These are phyloP conservation scores for Tubosaeta sp. DNA, from an alignment of 768 basidiomycete genomes.

Conservation along the genomic window DNA sequence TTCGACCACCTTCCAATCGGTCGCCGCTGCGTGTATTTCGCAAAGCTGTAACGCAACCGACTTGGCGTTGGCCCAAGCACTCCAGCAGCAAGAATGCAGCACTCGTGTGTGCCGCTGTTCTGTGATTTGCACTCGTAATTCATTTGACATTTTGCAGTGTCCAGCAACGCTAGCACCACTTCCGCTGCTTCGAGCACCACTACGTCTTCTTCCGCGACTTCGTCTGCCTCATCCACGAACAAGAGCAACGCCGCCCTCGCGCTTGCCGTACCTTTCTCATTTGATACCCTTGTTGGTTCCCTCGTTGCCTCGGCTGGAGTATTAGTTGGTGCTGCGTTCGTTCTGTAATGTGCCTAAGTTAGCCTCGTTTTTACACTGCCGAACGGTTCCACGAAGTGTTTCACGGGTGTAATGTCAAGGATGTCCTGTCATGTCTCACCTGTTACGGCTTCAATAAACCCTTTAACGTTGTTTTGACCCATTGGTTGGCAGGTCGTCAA, in stretches of 20 bases:
- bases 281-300: conserved; percentile 15
- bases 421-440: no score
- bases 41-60: conserved; percentile 34
- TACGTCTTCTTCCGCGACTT: not conserved
- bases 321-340: conserved; percentile 22
- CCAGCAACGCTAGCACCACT: not conserved
- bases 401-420: not conserved
- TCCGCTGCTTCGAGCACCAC: not conserved
- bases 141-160: not conserved
- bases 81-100: conserved; percentile 35
- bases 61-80: conserved; percentile 22
- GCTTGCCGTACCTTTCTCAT: conserved; percentile 13
- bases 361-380: not conserved
- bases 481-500: no score
- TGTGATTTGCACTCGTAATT: not conserved
- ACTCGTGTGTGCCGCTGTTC: conserved; percentile 1
- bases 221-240: conserved; percentile 1
- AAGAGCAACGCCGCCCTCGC: conserved; percentile 12
- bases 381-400: not conserved
- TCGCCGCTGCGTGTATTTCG: conserved; percentile 31
- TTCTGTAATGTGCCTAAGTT: conserved; percentile 11
- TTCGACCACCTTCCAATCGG: conserved; percentile 33
- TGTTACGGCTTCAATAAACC: not conserved
- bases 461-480: not conserved
- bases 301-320: conserved; percentile 25